Base-by-base conservation (phyloP, 768 basidiomycete genomes). In the Suillus discolor region DNA sequence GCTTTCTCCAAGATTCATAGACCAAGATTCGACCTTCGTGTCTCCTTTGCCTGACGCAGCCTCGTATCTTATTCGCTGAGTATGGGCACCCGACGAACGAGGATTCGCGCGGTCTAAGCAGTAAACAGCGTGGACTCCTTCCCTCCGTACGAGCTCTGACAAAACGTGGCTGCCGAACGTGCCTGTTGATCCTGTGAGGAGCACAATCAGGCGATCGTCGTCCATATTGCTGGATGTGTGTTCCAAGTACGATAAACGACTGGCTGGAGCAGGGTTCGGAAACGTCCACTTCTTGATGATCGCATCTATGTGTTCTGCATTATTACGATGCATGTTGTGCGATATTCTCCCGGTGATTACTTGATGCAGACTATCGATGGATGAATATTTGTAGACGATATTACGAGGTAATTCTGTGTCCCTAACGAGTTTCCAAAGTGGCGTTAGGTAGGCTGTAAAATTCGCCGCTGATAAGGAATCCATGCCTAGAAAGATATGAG, bases 151-250 rank as follows among this genome's bases (percentile, higher is more conserved):
- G 12, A 49, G 47, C 47, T 49, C 23, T 49, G 23, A 49, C 47
- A 49, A 49, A 13, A 49, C 13, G 23, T 49, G 47, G 23, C 47
- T 49, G 25, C 47, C 47, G n/a, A 49, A 49, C 6, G 23, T 13
- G 47, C 47, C 47, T 49, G 47, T 49, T 49, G 47, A 49, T 49
- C 47, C 47, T 13, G 47, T 49, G 47, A 49, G 47, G 23, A 49
- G 47, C 23, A 49, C 47, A 13, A 13, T 25, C 47, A 49, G 0
- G 13, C 23, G 47, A 49, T 23, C 23, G 5, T 49, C n/a, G 13
- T 49, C 23, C 6, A 49, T 3, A 49, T 49, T 23, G 23, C 2
- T 2, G 47, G 47, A 23, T 5, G 3, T 15, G 47, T 23, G 13
- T 49, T 49, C 47, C 47, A 25, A 49, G 15, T 49, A 15, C 23